Percentiles rank a stretch among this genome's conserved stretches.
Evolutionary conservation across 148 eudicot genomes (phyloP).

Genomic region (Rheum nobile): DNA sequence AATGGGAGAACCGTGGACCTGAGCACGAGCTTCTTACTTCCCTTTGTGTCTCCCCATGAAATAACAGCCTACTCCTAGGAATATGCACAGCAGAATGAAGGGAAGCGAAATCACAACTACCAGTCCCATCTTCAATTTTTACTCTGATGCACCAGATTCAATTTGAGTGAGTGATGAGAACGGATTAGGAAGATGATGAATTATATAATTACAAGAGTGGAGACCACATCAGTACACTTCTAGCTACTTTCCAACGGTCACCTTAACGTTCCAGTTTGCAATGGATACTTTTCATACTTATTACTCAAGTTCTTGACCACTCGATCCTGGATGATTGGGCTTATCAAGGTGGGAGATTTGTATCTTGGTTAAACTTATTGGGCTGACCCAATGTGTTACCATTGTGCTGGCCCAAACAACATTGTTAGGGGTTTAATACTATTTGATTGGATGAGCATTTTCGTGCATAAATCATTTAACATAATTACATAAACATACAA

Average conservation of each 20-base stretch:
- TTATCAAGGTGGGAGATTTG: neutral
- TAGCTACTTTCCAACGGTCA: neutral
- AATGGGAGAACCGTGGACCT: slow-evolving; percentile 25
- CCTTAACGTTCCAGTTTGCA: slow-evolving; percentile 3
- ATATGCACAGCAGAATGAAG: slow-evolving; percentile 22
- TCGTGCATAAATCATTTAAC: too few relatives aligned
- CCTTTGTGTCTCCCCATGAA: slow-evolving; percentile 32
- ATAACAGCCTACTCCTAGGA: slow-evolving; percentile 30
- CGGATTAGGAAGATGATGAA: neutral
- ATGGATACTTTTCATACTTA: neutral
- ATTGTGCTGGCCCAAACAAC: neutral
- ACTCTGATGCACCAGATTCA: neutral
- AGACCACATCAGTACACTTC: neutral
- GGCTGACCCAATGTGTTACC: too few relatives aligned
- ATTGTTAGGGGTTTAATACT: too few relatives aligned
- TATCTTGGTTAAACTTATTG: neutral
- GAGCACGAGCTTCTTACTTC: slow-evolving; percentile 24
- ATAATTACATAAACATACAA: too few relatives aligned
- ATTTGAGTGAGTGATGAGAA: neutral
- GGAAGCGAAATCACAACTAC: slow-evolving; percentile 35
- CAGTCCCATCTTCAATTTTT: slow-evolving; percentile 17
- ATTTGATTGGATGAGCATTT: too few relatives aligned
- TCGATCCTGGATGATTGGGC: neutral
- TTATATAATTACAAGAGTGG: neutral
- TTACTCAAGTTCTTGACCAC: too few relatives aligned